Percentiles rank a stretch among this genome's conserved stretches.
These are phyloP conservation scores for Nitzschia inconspicua DNA, from an alignment of 108 stramenopile genomes.

Conservation along the genomic window DNA sequence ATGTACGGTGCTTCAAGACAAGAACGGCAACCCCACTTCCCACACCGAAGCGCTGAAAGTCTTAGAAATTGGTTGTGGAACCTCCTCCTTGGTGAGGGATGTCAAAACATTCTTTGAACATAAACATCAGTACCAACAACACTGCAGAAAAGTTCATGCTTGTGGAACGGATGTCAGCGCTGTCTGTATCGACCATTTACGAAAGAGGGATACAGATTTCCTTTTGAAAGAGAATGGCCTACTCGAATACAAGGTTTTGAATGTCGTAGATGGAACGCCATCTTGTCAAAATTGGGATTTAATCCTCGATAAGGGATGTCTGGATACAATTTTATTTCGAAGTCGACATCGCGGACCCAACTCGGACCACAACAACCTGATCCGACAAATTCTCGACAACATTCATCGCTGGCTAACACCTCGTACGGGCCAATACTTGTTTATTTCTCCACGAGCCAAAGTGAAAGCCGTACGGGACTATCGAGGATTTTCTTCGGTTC, in stretches of 20 bases:
- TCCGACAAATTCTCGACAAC: constrained; percentile 56
- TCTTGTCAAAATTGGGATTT: constrained; percentile 34
- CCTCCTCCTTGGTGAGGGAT: constrained; percentile 51
- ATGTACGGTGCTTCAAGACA: background rate
- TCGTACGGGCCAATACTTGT: constrained; percentile 44
- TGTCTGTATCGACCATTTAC: constrained; percentile 53
- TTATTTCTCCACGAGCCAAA: constrained; percentile 63
- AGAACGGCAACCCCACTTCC: background rate
- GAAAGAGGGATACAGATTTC: constrained; percentile 33
- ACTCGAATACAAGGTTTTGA: constrained; percentile 45
- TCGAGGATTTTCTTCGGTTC: constrained; percentile 50
- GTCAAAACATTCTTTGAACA: constrained; percentile 34
- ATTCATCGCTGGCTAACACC: constrained; percentile 33
- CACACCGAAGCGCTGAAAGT: constrained; percentile 16
- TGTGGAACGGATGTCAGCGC: constrained; percentile 70
- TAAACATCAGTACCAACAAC: background rate
- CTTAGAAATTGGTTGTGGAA: constrained; percentile 80
- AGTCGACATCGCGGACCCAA: constrained; percentile 52
- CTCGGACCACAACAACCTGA: no score
- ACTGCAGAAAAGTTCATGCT: constrained; percentile 16
- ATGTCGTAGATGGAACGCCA: constrained; percentile 29
- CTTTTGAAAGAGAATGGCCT: background rate
- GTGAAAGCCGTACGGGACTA: constrained; percentile 61
- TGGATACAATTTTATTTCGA: constrained; percentile 82
- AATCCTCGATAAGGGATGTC: constrained; percentile 74